A percentile compares a stretch with the other conserved stretches of the same genome.
phyloP scores from a whole-genome alignment of 169 alveolate species.

The Eimeria necatrix region DNA sequence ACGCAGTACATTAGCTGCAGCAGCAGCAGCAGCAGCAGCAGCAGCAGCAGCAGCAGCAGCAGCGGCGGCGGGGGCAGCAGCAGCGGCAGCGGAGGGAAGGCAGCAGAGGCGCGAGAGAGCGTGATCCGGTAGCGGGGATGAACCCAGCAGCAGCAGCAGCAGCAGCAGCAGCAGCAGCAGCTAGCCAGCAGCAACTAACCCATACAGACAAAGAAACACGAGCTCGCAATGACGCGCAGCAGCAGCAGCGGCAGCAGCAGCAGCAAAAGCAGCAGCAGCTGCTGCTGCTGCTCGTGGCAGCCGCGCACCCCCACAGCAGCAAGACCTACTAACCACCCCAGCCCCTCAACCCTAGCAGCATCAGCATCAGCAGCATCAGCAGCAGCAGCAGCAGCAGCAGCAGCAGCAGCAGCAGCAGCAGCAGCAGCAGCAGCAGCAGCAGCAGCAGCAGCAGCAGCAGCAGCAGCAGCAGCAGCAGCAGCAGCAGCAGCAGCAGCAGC shows the following conservation, averaged over 20 bases:
- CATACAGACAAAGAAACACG: background rate
- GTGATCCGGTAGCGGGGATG: no score
- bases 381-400: background rate
- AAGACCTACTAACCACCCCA: no score
- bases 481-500: background rate
- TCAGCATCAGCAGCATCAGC: background rate
- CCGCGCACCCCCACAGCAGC: no score
- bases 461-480: background rate
- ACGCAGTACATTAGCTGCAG: constrained; percentile 79
- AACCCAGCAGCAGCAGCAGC: background rate
- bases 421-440: constrained; percentile 1
- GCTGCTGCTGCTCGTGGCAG: no score
- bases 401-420: background rate
- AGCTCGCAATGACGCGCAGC: background rate
- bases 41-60: constrained; percentile 24
- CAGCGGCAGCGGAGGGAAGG: no score
- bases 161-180: background rate
- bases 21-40: constrained; percentile 27
- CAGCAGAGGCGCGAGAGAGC: background rate
- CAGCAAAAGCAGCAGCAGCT: background rate
- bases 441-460: background rate
- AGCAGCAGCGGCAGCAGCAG: constrained; percentile 10
- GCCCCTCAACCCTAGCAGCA: background rate
- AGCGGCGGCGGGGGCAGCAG: no score
- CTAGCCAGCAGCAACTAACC: constrained; percentile 9